A percentile compares a stretch with the other conserved stretches of the same genome.
These are phyloP conservation scores for Fraxinus excelsior DNA, from an alignment of 257 asterid genomes.

Conservation along the genomic window DNA sequence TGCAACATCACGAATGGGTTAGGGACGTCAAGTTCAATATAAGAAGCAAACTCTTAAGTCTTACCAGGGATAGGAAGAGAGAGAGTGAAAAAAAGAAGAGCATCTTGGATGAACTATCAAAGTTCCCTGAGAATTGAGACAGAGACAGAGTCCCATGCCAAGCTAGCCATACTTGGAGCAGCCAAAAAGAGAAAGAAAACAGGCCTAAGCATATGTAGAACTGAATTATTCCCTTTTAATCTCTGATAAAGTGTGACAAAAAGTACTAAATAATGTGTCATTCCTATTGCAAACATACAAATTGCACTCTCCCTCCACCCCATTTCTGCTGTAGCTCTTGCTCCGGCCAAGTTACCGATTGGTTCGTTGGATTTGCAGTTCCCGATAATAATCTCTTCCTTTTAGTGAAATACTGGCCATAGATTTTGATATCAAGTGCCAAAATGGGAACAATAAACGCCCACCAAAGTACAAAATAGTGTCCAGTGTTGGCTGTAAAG, in stretches of 20 bases:
- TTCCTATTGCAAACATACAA: slow-evolving; percentile 53
- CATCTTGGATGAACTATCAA: slow-evolving; percentile 47
- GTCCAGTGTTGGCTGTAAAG: too few species aligned
- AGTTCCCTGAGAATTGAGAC: slow-evolving; percentile 43
- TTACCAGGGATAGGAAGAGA: slow-evolving; percentile 62
- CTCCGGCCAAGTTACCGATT: slow-evolving; percentile 64
- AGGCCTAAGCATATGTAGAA: slow-evolving; percentile 58
- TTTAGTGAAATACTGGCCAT: slow-evolving; percentile 71
- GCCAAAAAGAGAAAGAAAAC: slow-evolving; percentile 59
- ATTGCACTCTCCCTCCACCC: slow-evolving; percentile 55
- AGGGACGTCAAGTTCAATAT: too few species aligned
- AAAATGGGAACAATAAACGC: slow-evolving; percentile 43
- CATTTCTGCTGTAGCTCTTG: slow-evolving; percentile 73
- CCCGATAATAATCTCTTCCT: slow-evolving; percentile 48
- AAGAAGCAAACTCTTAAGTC: slow-evolving; percentile 6
- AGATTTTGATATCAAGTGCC: slow-evolving; percentile 57
- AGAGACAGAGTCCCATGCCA: slow-evolving; percentile 58
- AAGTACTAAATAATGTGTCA: slow-evolving; percentile 70
- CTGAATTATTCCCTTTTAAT: slow-evolving; percentile 46
- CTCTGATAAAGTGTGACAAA: slow-evolving; percentile 68
- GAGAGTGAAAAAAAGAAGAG: slow-evolving; percentile 66
- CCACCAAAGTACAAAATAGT: slow-evolving; percentile 69
- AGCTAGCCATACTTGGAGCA: slow-evolving; percentile 67
- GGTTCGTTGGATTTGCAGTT: slow-evolving; percentile 72
- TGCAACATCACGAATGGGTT: too few species aligned